A percentile compares a stretch with the other conserved stretches of the same genome.
Conservation (phyloP, 169 alveolate species). For the Cyclospora cayetanensis region DNA sequence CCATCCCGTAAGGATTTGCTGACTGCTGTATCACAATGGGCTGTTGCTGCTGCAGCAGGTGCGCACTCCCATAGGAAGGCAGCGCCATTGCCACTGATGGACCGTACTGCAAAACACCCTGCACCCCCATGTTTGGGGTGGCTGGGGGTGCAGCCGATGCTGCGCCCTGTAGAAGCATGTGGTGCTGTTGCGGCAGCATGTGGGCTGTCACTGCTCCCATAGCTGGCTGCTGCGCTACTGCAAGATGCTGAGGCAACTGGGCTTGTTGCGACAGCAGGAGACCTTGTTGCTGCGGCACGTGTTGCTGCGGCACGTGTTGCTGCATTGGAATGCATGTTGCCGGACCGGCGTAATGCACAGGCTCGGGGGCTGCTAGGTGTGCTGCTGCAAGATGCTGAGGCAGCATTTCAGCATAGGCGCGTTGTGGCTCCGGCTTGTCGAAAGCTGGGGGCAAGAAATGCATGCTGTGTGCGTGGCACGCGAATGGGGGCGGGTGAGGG, state of each 20-base stretch:
- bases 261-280: slow-evolving; percentile 25
- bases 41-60: slow-evolving; percentile 28
- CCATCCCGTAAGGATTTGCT: not conserved
- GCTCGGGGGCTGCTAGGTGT: not conserved
- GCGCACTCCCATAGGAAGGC: not conserved
- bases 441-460: too few species aligned
- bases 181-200: slow-evolving; percentile 37
- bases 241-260: slow-evolving; percentile 3
- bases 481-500: slow-evolving; percentile 13
- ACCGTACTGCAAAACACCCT: not conserved
- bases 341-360: not conserved
- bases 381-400: slow-evolving; percentile 13
- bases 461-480: too few species aligned
- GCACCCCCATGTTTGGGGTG: not conserved
- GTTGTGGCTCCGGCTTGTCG: not conserved
- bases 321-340: not conserved
- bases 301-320: slow-evolving; percentile 5
- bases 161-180: slow-evolving; percentile 19
- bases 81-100: not conserved
- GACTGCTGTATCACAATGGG: slow-evolving; percentile 1
- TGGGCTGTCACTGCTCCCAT: not conserved
- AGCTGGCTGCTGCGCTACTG: not conserved
- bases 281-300: not conserved
- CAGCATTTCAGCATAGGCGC: not conserved
- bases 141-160: slow-evolving; percentile 11